phyloP scores from a whole-genome alignment of 208 protist species.

The Sergeia podlipaevii region DNA sequence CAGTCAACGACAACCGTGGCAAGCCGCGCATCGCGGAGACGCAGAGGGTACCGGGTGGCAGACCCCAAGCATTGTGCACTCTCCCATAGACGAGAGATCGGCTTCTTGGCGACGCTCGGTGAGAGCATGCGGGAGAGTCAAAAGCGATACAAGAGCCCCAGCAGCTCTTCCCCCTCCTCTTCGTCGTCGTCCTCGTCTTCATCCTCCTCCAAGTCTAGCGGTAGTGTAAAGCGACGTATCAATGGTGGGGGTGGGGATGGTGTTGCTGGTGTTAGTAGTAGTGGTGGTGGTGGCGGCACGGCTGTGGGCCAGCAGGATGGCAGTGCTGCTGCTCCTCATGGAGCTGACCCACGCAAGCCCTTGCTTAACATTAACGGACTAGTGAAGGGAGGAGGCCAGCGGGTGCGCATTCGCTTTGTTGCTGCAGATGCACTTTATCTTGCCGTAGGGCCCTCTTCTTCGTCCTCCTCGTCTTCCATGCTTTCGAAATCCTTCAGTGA shows the following conservation, averaged over 20 bases:
- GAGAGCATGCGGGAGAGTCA: background rate
- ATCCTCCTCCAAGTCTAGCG: conserved; percentile 4
- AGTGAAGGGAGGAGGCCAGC: conserved; percentile 21
- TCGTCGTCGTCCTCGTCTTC: conserved; percentile 16
- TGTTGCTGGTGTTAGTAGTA: conserved; percentile 15
- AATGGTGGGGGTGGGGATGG: conserved; percentile 11
- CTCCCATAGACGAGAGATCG: background rate
- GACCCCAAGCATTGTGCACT: background rate
- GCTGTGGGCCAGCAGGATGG: background rate
- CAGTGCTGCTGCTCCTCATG: background rate
- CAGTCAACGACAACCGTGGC: too few species aligned
- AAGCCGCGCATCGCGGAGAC: too few species aligned
- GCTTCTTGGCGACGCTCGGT: conserved; percentile 3
- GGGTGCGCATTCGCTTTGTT: conserved; percentile 27
- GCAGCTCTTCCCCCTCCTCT: conserved; percentile 4
- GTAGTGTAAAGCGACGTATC: too few species aligned
- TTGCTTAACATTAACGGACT: conserved; percentile 19
- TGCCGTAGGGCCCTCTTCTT: background rate
- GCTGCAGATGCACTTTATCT: background rate
- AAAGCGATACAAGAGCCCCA: conserved; percentile 1
- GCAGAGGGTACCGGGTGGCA: too few species aligned
- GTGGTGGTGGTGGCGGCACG: background rate
- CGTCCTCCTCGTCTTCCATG: background rate
- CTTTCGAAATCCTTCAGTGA: too few species aligned
- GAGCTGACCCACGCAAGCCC: background rate